These are phyloP conservation scores for Cucumis melo DNA, from an alignment of 306 rosid species.

Conservation along the genomic window DNA sequence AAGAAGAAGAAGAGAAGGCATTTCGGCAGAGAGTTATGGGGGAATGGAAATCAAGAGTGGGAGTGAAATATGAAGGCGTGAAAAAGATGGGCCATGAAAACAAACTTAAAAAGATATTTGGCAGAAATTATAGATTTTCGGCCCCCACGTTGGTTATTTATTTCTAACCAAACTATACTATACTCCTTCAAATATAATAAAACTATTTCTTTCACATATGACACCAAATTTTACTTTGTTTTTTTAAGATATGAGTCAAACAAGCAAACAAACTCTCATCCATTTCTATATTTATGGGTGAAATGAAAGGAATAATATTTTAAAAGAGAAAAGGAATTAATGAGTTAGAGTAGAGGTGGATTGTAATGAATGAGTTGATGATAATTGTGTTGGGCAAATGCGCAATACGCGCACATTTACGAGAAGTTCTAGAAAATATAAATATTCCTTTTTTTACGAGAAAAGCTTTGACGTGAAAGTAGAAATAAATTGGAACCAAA, in stretches of 20 bases:
- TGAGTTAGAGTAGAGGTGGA: neutral
- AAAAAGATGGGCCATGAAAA: neutral
- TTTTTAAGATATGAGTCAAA: too few species aligned
- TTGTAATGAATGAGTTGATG: neutral
- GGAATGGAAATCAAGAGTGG: neutral
- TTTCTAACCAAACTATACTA: too few species aligned
- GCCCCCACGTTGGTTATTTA: neutral
- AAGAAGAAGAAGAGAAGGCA: neutral
- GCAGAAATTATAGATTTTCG: neutral
- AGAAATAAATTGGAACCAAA: too few species aligned
- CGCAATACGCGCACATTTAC: neutral
- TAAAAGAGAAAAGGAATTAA: too few species aligned
- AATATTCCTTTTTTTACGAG: too few species aligned
- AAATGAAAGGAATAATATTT: too few species aligned
- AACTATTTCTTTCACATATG: too few species aligned
- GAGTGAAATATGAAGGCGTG: neutral
- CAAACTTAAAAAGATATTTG: neutral
- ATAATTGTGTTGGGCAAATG: neutral
- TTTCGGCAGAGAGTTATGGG: neutral
- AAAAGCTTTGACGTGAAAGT: too few species aligned
- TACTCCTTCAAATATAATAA: too few species aligned
- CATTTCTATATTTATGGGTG: too few species aligned
- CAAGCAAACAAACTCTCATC: too few species aligned
- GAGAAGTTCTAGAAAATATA: neutral
- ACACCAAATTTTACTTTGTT: too few species aligned